Percentiles rank a stretch among this genome's conserved stretches.
Conservation (phyloP, 176 grass and related monocot genomes). For the Raddia guianensis region DNA sequence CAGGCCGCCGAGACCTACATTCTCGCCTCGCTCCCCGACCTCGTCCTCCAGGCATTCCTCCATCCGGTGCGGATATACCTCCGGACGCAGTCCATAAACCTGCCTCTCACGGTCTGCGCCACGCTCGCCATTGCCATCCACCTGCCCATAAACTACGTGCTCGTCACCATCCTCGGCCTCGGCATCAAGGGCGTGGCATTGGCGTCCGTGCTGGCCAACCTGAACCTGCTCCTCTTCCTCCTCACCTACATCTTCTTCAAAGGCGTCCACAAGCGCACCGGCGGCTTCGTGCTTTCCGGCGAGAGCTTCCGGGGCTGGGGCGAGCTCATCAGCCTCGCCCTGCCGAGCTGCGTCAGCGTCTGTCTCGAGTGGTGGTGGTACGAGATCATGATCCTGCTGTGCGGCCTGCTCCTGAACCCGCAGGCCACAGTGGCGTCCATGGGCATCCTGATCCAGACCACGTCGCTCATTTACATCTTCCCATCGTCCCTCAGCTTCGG, state of each 20-base stretch:
- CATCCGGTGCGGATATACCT: conserved; percentile 80
- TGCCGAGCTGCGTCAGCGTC: conserved; percentile 79
- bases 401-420: conserved; percentile 82
- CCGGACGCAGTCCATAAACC: conserved; percentile 74
- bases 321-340: conserved; percentile 58
- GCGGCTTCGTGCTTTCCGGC: conserved; percentile 56
- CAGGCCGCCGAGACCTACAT: conserved; percentile 75
- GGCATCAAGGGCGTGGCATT: conserved; percentile 77
- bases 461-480: conserved; percentile 96
- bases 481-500: conserved; percentile 89
- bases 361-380: conserved; percentile 99
- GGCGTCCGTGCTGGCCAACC: conserved; percentile 66
- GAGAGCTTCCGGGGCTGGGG: conserved; percentile 71
- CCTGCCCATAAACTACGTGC: conserved; percentile 75
- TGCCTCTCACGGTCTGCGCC: conserved; percentile 78
- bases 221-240: conserved; percentile 80
- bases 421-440: conserved; percentile 90
- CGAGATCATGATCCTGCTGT: conserved; percentile 96
- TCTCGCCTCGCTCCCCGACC: conserved; percentile 75
- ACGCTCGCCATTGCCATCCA: conserved; percentile 71
- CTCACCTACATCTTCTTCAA: conserved; percentile 59
- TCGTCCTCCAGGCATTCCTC: conserved; percentile 77
- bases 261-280: conserved; percentile 58
- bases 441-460: conserved; percentile 96
- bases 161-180: conserved; percentile 60